phyloP scores from a whole-genome alignment of 202 grass and related monocot genomes.

The Eragrostis tef region DNA sequence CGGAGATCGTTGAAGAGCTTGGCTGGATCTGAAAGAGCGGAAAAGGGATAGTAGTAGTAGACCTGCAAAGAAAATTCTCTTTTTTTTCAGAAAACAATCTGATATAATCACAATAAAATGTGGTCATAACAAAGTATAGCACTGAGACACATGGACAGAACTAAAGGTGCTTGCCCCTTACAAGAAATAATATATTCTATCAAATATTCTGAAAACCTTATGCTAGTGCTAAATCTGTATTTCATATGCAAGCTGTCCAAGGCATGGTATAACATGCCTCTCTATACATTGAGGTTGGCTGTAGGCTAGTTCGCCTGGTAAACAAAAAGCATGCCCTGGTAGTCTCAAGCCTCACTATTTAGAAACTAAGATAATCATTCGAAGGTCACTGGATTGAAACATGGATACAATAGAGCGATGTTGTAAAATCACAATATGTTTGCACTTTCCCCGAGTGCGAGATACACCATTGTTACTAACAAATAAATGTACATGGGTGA shows the following conservation, averaged over 20 bases:
- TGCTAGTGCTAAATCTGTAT: not conserved
- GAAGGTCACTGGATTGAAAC: not conserved
- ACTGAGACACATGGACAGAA: not conserved
- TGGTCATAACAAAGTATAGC: not conserved
- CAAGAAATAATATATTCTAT: not conserved
- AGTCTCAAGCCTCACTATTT: not conserved
- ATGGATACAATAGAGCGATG: not conserved
- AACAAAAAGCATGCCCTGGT: constrained; percentile 9
- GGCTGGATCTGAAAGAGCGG: constrained; percentile 78
- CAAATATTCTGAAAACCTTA: constrained; percentile 10
- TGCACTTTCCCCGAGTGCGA: not conserved
- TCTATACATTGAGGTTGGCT: not conserved
- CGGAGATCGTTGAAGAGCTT: constrained; percentile 91
- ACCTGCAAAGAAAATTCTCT: constrained; percentile 59
- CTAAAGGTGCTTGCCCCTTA: not conserved
- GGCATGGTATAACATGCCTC: not conserved
- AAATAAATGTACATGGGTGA: not conserved
- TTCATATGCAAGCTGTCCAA: not conserved
- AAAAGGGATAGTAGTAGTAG: constrained; percentile 95
- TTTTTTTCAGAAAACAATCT: constrained; percentile 5
- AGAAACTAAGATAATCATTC: not conserved
- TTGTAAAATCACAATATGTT: constrained; percentile 6
- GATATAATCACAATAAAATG: constrained; percentile 9
- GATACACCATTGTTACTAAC: not conserved
- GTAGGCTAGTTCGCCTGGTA: not conserved